Conservation (phyloP, 192 early-diverging fungal genomes). For the Haplosporangium gracile region DNA sequence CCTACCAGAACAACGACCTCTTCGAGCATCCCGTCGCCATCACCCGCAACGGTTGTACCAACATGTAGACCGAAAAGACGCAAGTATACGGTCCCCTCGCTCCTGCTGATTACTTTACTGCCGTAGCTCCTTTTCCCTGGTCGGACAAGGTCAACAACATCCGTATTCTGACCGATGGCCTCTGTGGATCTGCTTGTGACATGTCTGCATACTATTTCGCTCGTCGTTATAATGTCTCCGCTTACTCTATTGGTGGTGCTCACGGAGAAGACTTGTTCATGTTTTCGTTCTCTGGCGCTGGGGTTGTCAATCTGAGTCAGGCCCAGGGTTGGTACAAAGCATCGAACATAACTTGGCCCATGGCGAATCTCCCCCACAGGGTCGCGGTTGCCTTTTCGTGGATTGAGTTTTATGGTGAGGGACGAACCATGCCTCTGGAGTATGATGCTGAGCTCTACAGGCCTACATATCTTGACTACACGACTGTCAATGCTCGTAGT, state of each 20-base stretch:
- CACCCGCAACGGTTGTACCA: background rate
- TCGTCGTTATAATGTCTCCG: conserved; percentile 11
- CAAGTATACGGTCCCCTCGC: background rate
- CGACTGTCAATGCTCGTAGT: conserved; percentile 10
- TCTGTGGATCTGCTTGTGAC: conserved; percentile 34
- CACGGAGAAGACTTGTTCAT: conserved; percentile 1
- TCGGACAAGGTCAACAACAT: conserved; percentile 20
- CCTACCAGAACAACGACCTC: conserved; percentile 8
- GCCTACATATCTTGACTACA: conserved; percentile 30
- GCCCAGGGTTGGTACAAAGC: background rate
- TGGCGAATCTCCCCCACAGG: conserved; percentile 2
- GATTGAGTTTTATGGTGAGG: background rate
- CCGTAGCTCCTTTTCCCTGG: conserved; percentile 4
- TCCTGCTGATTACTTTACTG: background rate
- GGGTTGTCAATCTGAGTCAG: background rate
- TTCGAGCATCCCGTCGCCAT: background rate
- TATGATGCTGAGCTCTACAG: conserved; percentile 5
- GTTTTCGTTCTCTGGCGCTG: conserved; percentile 25
- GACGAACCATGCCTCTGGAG: conserved; percentile 5
- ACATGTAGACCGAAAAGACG: conserved; percentile 7
- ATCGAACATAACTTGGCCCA: background rate
- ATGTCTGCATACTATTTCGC: conserved; percentile 14
- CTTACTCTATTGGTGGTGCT: conserved; percentile 19
- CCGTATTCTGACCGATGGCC: conserved; percentile 23
- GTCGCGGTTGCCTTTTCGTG: background rate